Evolutionary conservation across 257 asterid species (phyloP).

Genomic region (Solanum dulcamara): DNA sequence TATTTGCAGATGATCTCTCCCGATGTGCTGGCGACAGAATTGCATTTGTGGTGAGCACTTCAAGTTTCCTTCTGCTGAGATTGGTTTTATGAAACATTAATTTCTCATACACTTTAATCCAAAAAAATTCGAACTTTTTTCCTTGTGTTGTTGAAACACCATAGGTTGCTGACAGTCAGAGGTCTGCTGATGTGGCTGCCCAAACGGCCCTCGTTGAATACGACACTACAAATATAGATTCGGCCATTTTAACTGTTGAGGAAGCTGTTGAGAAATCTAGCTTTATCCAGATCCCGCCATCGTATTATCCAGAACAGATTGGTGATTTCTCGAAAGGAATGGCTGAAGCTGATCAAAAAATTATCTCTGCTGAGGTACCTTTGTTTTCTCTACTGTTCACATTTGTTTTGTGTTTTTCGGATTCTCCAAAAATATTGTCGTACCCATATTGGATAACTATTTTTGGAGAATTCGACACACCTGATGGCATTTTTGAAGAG

Average conservation of each 20-base stretch:
- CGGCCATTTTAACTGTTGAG: conserved; percentile 61
- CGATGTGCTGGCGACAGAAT: conserved; percentile 54
- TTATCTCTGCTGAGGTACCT: conserved; percentile 49
- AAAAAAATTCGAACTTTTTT: not conserved
- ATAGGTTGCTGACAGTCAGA: conserved; percentile 55
- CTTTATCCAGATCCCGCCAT: conserved; percentile 40
- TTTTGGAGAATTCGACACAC: not conserved
- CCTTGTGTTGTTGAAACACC: not conserved
- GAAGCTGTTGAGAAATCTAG: conserved; percentile 53
- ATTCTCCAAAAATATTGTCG: not conserved
- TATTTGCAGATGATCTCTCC: conserved; percentile 46
- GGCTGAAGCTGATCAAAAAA: conserved; percentile 68
- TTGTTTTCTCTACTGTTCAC: not conserved
- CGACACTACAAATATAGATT: conserved; percentile 35
- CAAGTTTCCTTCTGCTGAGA: not conserved
- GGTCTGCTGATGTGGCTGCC: conserved; percentile 49
- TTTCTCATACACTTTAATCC: not conserved
- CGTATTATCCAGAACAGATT: conserved; percentile 25
- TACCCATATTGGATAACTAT: not conserved
- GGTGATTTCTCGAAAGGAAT: conserved; percentile 64
- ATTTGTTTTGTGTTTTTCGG: not conserved
- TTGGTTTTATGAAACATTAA: not conserved
- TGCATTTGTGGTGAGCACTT: conserved; percentile 50
- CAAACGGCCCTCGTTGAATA: conserved; percentile 33
- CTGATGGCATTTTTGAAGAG: not conserved